Evolutionary conservation across 495 filamentous ascomycete species (phyloP).

Genomic region (Tuber magnatum): DNA sequence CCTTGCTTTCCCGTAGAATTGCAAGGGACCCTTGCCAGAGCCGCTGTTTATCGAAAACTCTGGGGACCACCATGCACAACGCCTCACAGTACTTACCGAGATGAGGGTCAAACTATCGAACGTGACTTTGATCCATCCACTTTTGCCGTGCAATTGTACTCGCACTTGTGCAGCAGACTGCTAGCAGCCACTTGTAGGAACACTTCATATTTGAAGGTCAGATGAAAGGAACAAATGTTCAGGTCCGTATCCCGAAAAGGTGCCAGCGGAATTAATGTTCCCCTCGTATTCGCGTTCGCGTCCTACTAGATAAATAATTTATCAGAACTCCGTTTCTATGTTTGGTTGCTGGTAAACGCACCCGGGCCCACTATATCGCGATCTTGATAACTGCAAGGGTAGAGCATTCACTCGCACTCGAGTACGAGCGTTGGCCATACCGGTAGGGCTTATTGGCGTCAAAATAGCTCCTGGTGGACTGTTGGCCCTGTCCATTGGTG

Average conservation of each 20-base stretch:
- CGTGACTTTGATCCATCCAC: constrained; percentile 10
- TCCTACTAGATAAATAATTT: neutral
- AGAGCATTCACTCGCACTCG: neutral
- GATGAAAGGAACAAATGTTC: neutral
- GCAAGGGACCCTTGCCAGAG: constrained; percentile 14
- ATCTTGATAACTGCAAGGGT: neutral
- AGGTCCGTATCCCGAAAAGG: neutral
- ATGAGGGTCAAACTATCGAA: constrained; percentile 19
- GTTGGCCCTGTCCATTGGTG: neutral
- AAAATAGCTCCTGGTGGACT: neutral
- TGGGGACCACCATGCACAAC: constrained; percentile 15
- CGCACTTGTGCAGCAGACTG: neutral
- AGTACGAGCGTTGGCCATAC: neutral
- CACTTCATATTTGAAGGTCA: neutral
- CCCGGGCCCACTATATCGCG: neutral
- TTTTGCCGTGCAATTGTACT: neutral
- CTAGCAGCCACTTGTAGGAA: neutral
- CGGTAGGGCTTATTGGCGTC: neutral
- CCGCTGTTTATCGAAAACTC: constrained; percentile 41
- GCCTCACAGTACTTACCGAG: constrained; percentile 33
- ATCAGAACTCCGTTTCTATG: neutral
- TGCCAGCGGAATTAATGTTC: neutral
- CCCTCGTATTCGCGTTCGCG: neutral
- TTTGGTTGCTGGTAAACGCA: neutral
- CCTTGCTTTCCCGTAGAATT: constrained; percentile 35